Percentiles rank a stretch among this genome's conserved stretches.
Evolutionary conservation across 805 yeast species (phyloP).

Genomic region (Saccharomyces jurei): DNA sequence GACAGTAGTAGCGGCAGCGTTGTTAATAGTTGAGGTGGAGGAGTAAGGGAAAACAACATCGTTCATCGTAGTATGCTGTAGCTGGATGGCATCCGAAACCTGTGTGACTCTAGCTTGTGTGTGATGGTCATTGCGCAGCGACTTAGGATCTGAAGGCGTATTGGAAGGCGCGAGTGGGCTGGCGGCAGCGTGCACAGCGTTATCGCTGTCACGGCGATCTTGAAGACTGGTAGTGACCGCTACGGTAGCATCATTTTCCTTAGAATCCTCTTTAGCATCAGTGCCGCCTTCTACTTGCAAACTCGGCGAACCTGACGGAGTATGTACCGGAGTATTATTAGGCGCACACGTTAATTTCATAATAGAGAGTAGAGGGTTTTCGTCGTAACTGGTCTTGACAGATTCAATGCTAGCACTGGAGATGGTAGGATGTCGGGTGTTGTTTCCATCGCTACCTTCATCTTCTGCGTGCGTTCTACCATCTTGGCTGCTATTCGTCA

Average conservation of each 20-base stretch:
- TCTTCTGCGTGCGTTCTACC: background rate
- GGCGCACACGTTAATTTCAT: slow-evolving; percentile 21
- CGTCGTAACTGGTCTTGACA: slow-evolving; percentile 12
- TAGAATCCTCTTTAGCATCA: slow-evolving; percentile 1
- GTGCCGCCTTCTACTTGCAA: background rate
- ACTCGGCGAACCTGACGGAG: slow-evolving; percentile 10
- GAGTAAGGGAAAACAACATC: slow-evolving; percentile 3
- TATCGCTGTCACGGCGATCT: background rate
- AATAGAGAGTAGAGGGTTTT: slow-evolving; percentile 12
- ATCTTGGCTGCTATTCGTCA: background rate
- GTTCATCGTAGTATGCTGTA: slow-evolving; percentile 3
- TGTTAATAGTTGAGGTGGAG: background rate
- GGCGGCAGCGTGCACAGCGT: background rate
- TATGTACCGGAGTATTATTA: slow-evolving; percentile 25
- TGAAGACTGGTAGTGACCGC: background rate
- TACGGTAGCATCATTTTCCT: background rate
- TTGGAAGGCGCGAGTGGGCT: background rate
- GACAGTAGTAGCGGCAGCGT: background rate
- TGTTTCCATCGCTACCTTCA: background rate
- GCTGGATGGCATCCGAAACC: background rate
- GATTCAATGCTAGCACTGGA: slow-evolving; percentile 11
- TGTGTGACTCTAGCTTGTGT: background rate
- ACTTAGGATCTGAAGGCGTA: background rate
- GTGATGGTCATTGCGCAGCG: background rate
- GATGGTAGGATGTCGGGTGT: slow-evolving; percentile 1